These are phyloP conservation scores for Cystobasidiaceae sp. DNA, from an alignment of 1,284 basidiomycete genomes.

Conservation along the genomic window DNA sequence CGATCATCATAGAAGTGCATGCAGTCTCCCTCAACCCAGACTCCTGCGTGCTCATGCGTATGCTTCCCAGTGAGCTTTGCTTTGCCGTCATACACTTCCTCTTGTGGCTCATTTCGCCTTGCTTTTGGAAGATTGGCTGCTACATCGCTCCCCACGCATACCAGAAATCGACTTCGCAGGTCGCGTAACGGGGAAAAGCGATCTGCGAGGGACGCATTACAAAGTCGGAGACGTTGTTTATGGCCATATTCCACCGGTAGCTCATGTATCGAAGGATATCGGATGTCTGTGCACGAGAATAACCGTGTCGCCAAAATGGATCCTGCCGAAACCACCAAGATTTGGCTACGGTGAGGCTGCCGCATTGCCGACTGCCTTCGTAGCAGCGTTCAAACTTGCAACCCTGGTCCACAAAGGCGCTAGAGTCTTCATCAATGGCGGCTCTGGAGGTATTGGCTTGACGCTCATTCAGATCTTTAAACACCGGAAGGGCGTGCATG, in stretches of 20 bases:
- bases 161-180: slow-evolving; percentile 17
- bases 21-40: slow-evolving; percentile 7
- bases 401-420: background rate
- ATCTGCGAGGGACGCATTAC: background rate
- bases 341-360: slow-evolving; percentile 1
- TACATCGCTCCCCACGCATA: background rate
- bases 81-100: too few species aligned
- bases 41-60: background rate
- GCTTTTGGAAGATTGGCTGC: background rate
- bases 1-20: slow-evolving; percentile 8
- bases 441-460: slow-evolving; percentile 3
- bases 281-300: background rate
- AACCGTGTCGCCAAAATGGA: background rate
- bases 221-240: background rate
- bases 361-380: background rate
- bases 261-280: background rate
- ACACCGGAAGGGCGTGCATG: background rate
- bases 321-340: background rate
- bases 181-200: background rate
- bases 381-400: background rate
- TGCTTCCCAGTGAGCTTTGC: background rate
- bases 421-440: slow-evolving; percentile 8
- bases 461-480: background rate
- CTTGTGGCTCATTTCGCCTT: background rate
- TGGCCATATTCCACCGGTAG: background rate